Conservation (phyloP, 2,329 filamentous ascomycete genomes). For the Fusarium sambucinum region DNA sequence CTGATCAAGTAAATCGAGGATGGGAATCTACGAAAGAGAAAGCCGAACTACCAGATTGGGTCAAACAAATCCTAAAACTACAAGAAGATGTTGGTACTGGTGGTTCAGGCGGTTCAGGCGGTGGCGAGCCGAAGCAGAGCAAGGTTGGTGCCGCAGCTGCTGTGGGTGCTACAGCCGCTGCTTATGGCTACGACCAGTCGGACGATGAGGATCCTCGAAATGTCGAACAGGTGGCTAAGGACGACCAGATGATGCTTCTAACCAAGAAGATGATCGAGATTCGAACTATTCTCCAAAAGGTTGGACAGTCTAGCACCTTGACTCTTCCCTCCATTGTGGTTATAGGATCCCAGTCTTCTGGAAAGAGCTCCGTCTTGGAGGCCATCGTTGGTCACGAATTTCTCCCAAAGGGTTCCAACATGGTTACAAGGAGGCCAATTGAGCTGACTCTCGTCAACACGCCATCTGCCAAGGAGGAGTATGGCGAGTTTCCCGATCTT, state of each 20-base stretch:
- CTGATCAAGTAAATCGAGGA: conserved; percentile 81
- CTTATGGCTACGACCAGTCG: conserved; percentile 81
- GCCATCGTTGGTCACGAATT: conserved; percentile 99
- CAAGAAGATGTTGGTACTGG: conserved; percentile 70
- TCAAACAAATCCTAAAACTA: conserved; percentile 76
- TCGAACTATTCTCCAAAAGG: conserved; percentile 86
- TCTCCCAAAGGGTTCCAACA: conserved; percentile 96
- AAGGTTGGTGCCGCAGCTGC: conserved; percentile 71
- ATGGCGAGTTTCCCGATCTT: conserved; percentile 94
- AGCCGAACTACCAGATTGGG: conserved; percentile 78
- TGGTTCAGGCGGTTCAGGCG: conserved; percentile 62
- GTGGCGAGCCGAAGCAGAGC: conserved; percentile 68
- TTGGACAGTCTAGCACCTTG: conserved; percentile 90
- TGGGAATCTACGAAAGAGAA: conserved; percentile 88
- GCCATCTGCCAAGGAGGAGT: conserved; percentile 85
- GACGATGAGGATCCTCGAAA: conserved; percentile 72
- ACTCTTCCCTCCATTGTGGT: conserved; percentile 98
- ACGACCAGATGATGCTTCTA: conserved; percentile 99
- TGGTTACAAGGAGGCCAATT: conserved; percentile 96
- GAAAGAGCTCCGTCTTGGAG: conserved; percentile 96
- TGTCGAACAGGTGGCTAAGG: conserved; percentile 76
- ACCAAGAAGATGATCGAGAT: conserved; percentile 99
- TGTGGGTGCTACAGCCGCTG: conserved; percentile 79
- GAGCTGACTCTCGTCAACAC: conserved; percentile 97
- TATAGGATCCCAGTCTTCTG: conserved; percentile 97